Conservation (phyloP, 352 stramenopile genomes). For the Globisporangium ultimum region DNA sequence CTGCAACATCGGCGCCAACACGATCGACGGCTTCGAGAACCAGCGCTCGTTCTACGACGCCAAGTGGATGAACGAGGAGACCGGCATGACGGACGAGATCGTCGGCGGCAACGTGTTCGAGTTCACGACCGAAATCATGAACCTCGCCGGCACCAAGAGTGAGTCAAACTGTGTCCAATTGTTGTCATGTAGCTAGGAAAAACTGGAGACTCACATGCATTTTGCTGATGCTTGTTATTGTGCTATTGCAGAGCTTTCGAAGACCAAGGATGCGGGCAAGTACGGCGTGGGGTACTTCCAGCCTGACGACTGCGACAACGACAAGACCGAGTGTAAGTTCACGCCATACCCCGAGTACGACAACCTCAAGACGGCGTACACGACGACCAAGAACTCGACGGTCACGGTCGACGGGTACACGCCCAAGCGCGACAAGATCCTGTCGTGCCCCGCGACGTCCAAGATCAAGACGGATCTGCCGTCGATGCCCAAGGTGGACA, state of each 20-base stretch:
- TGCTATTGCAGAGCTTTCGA: constrained; percentile 18
- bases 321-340: constrained; percentile 45
- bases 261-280: constrained; percentile 44
- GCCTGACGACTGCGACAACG: constrained; percentile 66
- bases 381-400: constrained; percentile 55
- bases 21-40: constrained; percentile 63
- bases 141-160: constrained; percentile 39
- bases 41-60: constrained; percentile 66
- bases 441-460: constrained; percentile 29
- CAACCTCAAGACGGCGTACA: constrained; percentile 75
- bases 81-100: constrained; percentile 59
- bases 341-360: constrained; percentile 69
- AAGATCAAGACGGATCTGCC: constrained; percentile 22
- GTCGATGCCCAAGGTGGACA: constrained; percentile 31
- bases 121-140: constrained; percentile 62
- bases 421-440: constrained; percentile 27
- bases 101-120: constrained; percentile 77
- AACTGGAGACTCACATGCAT: no score
- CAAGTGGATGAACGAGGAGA: constrained; percentile 78
- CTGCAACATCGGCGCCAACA: constrained; percentile 66
- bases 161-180: neutral
- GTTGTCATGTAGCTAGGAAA: neutral
- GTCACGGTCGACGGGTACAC: constrained; percentile 37
- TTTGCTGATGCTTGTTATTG: neutral
- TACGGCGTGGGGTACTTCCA: constrained; percentile 75